A percentile compares a stretch with the other conserved stretches of the same genome.
phyloP scores from a whole-genome alignment of 768 basidiomycete species.

The Collybia sp. region DNA sequence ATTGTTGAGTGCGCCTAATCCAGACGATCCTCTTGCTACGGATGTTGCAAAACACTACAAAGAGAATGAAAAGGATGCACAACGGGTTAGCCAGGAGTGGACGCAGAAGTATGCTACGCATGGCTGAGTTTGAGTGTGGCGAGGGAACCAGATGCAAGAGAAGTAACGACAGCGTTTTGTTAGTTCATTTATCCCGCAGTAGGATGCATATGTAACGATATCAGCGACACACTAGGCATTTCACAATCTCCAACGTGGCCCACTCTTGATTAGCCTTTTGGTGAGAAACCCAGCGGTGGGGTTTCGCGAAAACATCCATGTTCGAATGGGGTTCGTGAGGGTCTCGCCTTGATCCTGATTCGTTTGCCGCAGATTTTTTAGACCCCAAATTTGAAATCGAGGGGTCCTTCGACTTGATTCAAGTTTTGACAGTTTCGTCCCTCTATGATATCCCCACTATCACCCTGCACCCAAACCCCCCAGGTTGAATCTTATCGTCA shows the following conservation, averaged over 20 bases:
- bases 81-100: slow-evolving; percentile 92
- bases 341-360: not conserved
- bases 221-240: too few relatives aligned
- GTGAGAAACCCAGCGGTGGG: too few relatives aligned
- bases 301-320: too few relatives aligned
- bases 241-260: too few relatives aligned
- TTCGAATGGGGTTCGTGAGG: slow-evolving; percentile 7
- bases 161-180: not conserved
- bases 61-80: slow-evolving; percentile 92
- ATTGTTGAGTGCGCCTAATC: slow-evolving; percentile 93
- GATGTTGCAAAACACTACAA: slow-evolving; percentile 99
- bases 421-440: not conserved
- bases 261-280: too few relatives aligned
- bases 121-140: slow-evolving; percentile 4
- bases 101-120: slow-evolving; percentile 76
- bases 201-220: not conserved
- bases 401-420: slow-evolving; percentile 4
- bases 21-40: slow-evolving; percentile 91
- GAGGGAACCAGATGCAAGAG: not conserved
- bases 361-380: slow-evolving; percentile 7
- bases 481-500: not conserved
- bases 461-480: slow-evolving; percentile 3
- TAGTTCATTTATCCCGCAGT: slow-evolving; percentile 1
- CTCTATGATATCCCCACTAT: not conserved
- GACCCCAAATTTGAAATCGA: slow-evolving; percentile 19